phyloP scores from a whole-genome alignment of 495 filamentous ascomycete genomes.

The Penicillium canariense region DNA sequence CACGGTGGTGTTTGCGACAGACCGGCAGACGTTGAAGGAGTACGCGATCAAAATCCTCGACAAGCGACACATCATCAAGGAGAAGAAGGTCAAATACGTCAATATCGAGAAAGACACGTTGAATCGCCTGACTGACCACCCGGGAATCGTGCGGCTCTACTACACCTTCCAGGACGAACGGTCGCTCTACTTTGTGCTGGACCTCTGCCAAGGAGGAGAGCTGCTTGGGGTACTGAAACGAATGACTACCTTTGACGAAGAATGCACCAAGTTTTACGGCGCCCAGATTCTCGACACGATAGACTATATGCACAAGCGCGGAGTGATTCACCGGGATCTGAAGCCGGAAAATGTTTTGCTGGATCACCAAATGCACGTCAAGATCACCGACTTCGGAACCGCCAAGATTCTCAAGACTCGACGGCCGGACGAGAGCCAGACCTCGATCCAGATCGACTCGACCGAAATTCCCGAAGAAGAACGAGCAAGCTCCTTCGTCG shows the following conservation, averaged over 20 bases:
- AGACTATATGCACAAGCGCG: constrained; percentile 95
- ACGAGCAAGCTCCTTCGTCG: constrained; percentile 91
- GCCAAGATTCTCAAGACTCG: constrained; percentile 82
- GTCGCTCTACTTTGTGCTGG: constrained; percentile 94
- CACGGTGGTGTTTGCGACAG: constrained; percentile 91
- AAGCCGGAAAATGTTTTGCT: constrained; percentile 98
- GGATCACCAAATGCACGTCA: constrained; percentile 94
- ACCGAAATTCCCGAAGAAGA: constrained; percentile 62
- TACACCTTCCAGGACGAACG: constrained; percentile 98
- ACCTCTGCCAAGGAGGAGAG: constrained; percentile 90
- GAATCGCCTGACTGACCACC: constrained; percentile 93
- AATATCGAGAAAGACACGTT: constrained; percentile 99
- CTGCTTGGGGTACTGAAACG: constrained; percentile 89
- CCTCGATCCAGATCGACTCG: constrained; percentile 47
- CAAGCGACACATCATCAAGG: constrained; percentile 99
- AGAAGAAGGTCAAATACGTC: constrained; percentile 99
- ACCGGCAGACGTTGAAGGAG: constrained; percentile 91
- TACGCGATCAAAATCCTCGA: constrained; percentile 98
- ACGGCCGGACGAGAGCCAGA: constrained; percentile 44
- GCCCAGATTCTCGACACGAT: constrained; percentile 96
- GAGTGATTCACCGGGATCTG: constrained; percentile 94
- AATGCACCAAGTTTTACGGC: constrained; percentile 92
- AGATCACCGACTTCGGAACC: constrained; percentile 98
- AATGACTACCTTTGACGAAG: constrained; percentile 91
- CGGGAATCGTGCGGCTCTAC: constrained; percentile 93